Evolutionary conservation across 495 filamentous ascomycete species (phyloP), one percentile per base, ranked within the genome.

Genomic region (Hypoxylon cercidicola): DNA sequence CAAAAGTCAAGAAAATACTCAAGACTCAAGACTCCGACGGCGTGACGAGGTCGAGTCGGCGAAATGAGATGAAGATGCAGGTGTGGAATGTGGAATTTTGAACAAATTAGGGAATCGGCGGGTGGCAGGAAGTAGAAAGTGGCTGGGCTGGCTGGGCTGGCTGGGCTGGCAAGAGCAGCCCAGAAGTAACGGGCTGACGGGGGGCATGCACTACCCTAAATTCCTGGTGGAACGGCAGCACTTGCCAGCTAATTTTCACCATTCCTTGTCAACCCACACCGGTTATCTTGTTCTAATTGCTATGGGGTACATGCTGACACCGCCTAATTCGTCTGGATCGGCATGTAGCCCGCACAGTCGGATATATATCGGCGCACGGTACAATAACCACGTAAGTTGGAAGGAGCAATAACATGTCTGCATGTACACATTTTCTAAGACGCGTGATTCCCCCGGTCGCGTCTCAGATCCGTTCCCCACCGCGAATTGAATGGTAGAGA

Each of bases 371-470:
- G n/a, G 15, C 13, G 15, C 21, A 65, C 55, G 19, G 60, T 57
- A 41, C 32, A 34, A 11, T 25, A 47, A 19, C 15, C 21, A 43
- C 39, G 8, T 19, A 39, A 47, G 30, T 2, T 30, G 7, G 3
- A 28, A 45, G 9, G 43, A 37, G 9, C 8, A 30, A 7, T 34
- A 41, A 40, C 34, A 41, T 32, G 30, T 28, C 25, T 28, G 7
- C 25, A 3, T 28, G 20, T 37, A 32, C 15, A 57, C 19, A 0
- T 34, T n/a, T 43, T 13, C 40, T 41, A 46, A 28, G 25, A 55
- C 60, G 64, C 58, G 64, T 67, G 39, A 44, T 9, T 18, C 32
- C 45, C 52, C 21, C 25, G 20, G 20, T 62, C 64, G 64, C 64
- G 64, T 62, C 49, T 48, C 20, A 55, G 45, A 58, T 53, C 44